Evolutionary conservation across 441 rosid genomes (phyloP).

Genomic region (Croton laevigatus): DNA sequence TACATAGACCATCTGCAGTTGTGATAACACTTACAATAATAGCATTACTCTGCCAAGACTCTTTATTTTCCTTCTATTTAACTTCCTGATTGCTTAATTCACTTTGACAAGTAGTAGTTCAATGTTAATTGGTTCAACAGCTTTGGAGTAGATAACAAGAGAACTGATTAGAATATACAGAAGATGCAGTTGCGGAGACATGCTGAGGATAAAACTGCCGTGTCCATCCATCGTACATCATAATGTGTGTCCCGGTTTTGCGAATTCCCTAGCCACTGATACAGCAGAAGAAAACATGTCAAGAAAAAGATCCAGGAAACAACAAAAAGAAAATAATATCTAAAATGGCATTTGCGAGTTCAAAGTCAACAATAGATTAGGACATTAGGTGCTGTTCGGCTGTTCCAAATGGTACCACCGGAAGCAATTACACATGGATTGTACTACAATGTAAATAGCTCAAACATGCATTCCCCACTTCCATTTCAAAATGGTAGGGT

Average conservation of each 20-base stretch:
- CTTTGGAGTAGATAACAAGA: slow-evolving; percentile 19
- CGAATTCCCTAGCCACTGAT: slow-evolving; percentile 36
- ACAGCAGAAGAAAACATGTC: slow-evolving; percentile 13
- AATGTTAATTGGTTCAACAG: background rate
- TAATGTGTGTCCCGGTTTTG: slow-evolving; percentile 21
- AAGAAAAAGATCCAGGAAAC: background rate
- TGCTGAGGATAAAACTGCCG: slow-evolving; percentile 1
- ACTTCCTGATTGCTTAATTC: no score
- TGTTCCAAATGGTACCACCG: background rate
- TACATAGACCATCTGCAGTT: background rate
- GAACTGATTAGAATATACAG: slow-evolving; percentile 25
- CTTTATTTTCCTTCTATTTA: background rate
- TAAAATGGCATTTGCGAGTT: background rate
- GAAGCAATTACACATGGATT: background rate
- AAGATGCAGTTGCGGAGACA: background rate
- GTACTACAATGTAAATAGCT: no score
- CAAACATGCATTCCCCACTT: no score
- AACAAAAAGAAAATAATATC: background rate
- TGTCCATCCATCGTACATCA: slow-evolving; percentile 8
- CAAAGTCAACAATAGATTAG: background rate
- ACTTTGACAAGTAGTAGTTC: background rate
- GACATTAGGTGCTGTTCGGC: background rate
- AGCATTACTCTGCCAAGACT: slow-evolving; percentile 4
- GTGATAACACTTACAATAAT: background rate
- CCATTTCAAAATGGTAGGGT: no score